Conservation (phyloP, 306 rosid genomes). For the Cicer judaicum region DNA sequence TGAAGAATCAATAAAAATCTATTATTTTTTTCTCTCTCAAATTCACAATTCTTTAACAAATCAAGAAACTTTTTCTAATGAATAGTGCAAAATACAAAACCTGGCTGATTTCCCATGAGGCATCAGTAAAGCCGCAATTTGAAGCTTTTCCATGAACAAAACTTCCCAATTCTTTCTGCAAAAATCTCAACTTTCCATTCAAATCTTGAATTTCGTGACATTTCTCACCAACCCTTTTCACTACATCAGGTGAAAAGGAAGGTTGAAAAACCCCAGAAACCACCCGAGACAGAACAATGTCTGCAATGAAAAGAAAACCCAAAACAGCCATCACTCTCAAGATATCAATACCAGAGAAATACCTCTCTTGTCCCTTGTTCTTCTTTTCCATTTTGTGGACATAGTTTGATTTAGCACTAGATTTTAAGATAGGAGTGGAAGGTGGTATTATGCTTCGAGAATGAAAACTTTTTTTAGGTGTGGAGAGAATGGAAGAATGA, state of each 20-base stretch:
- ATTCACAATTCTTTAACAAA: not conserved
- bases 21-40: too few species aligned
- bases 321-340: conserved; percentile 42
- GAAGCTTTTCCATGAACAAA: conserved; percentile 56
- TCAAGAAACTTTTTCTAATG: not conserved
- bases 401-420: conserved; percentile 43
- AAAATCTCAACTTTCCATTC: conserved; percentile 67
- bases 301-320: conserved; percentile 51
- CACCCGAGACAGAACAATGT: conserved; percentile 45
- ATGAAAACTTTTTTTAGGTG: conserved; percentile 48
- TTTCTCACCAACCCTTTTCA: conserved; percentile 59
- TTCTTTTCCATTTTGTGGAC: conserved; percentile 29
- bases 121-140: conserved; percentile 62
- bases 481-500: conserved; percentile 57
- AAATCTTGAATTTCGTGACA: conserved; percentile 53
- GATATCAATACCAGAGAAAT: conserved; percentile 34
- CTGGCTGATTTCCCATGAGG: conserved; percentile 73
- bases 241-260: conserved; percentile 50
- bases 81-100: conserved; percentile 40
- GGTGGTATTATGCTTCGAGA: not conserved
- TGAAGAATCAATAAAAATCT: too few species aligned
- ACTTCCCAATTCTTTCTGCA: conserved; percentile 64
- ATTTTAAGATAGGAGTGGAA: conserved; percentile 45
- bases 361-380: conserved; percentile 15
- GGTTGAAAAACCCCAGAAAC: conserved; percentile 54